A percentile compares a stretch with the other conserved stretches of the same genome.
phyloP scores from a whole-genome alignment of 805 yeast species.

The Monosporozyma yasuniensis region DNA sequence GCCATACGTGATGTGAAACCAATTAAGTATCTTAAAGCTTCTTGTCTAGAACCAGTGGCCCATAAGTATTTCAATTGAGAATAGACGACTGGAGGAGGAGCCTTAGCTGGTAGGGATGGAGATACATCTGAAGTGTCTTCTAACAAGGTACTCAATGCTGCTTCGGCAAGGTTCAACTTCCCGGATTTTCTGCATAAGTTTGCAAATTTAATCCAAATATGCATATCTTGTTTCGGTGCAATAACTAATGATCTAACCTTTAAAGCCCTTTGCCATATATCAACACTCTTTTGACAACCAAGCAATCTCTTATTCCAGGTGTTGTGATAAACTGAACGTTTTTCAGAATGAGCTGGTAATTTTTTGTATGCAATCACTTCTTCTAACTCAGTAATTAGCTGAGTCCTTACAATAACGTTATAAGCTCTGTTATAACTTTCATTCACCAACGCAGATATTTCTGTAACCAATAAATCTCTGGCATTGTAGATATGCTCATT shows the following conservation, averaged over 20 bases:
- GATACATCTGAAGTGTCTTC: slow-evolving; percentile 50
- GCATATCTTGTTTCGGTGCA: slow-evolving; percentile 91
- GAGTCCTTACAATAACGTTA: slow-evolving; percentile 91
- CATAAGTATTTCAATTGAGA: slow-evolving; percentile 94
- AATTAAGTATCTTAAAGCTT: slow-evolving; percentile 73
- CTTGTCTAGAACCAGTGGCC: slow-evolving; percentile 82
- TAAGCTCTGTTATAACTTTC: slow-evolving; percentile 94
- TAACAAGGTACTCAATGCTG: slow-evolving; percentile 67
- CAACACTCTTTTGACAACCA: slow-evolving; percentile 93
- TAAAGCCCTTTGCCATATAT: slow-evolving; percentile 92
- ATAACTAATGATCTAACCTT: slow-evolving; percentile 90
- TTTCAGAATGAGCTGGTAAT: slow-evolving; percentile 71
- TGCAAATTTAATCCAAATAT: slow-evolving; percentile 95
- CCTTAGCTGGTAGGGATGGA: slow-evolving; percentile 51
- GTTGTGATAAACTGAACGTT: slow-evolving; percentile 63
- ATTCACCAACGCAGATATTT: slow-evolving; percentile 83
- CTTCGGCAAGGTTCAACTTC: slow-evolving; percentile 80
- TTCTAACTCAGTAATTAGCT: slow-evolving; percentile 90
- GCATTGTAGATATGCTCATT: slow-evolving; percentile 69
- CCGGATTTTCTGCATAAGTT: slow-evolving; percentile 90
- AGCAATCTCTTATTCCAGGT: slow-evolving; percentile 87
- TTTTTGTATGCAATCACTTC: slow-evolving; percentile 84
- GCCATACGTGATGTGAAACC: slow-evolving; percentile 88
- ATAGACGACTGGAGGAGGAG: slow-evolving; percentile 91
- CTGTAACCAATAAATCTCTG: slow-evolving; percentile 81